Base-by-base conservation (phyloP, 495 filamentous ascomycete species). In the Penicillium goetzii region DNA sequence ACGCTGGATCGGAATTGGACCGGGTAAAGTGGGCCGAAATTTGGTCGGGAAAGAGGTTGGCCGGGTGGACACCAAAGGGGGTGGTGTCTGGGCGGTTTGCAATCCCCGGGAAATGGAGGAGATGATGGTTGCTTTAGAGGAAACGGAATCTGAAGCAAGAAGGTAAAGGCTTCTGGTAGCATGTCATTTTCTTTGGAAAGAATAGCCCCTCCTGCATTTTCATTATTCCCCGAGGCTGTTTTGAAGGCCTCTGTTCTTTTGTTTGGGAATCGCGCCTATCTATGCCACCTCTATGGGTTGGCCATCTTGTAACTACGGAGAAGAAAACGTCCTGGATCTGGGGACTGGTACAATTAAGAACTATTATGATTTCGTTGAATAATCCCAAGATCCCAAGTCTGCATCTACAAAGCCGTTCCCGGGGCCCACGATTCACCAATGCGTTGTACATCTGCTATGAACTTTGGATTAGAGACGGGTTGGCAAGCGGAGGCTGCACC, bases 41-140 rank as follows among this genome's bases (percentile, higher is more conserved):
- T 75, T 99, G 25, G 95, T 99, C 7, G 93, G 93, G 0, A 97
- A 97, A 74, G 95, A 97, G 74, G 93, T 99, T 6, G 93, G 92
- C 2, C 88, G 88, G 72, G 92, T 93, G 30, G 79, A 84, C 25
- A 84, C 90, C 33, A 92, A 91, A 71, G 93, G 94, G 2, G 95
- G 93, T 19, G 91, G 96, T 12, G 92, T 97, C 0, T 97, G 93
- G 90, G 92, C 90, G n/a, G 90, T 97, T 58, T 93, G 85, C 40
- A 87, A 91, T 73, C 90, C 92, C 26, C 85, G 81, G 54, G 93
- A 97, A 76, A 85, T 94, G 59, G 91, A 96, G 60, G 85, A 89
- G 56, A 87, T 90, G 14, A 72, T 97, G 21, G 79, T 76, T 63
- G 89, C 84, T 14, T 68, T 98, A 50, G 89, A 95, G 63, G 84